Percentiles rank a stretch among this genome's conserved stretches.
These are phyloP conservation scores for Xylogone sp. DNA, from an alignment of 2,329 filamentous ascomycete genomes.

Conservation along the genomic window DNA sequence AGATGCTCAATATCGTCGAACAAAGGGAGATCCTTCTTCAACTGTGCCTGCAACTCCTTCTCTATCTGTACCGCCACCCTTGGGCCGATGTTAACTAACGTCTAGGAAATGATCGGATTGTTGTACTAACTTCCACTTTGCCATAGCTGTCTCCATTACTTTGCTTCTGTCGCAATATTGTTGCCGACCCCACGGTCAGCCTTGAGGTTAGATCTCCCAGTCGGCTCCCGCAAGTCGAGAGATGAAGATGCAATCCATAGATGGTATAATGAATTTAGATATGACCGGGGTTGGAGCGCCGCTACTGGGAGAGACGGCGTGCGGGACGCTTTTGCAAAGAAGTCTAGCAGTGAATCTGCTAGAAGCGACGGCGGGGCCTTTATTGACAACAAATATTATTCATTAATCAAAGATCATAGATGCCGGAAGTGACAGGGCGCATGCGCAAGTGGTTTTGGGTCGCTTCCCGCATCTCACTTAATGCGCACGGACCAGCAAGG, in stretches of 20 bases:
- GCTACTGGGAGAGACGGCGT: background rate
- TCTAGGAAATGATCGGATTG: slow-evolving; percentile 1
- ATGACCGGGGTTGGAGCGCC: background rate
- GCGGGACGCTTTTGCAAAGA: background rate
- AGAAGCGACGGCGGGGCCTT: background rate
- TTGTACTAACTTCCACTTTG: slow-evolving; percentile 47
- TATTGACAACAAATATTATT: background rate
- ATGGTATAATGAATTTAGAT: background rate
- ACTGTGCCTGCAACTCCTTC: slow-evolving; percentile 41
- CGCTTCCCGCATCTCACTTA: background rate
- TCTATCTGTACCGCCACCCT: slow-evolving; percentile 42
- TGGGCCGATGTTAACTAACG: slow-evolving; percentile 12
- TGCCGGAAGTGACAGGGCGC: background rate
- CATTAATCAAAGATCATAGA: too few relatives aligned
- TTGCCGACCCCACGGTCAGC: slow-evolving; percentile 44
- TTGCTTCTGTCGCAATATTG: slow-evolving; percentile 6
- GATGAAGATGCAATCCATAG: slow-evolving; percentile 24
- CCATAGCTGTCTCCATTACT: slow-evolving; percentile 32
- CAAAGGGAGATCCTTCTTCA: slow-evolving; percentile 41
- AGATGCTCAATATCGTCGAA: slow-evolving; percentile 42
- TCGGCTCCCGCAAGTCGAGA: slow-evolving; percentile 32
- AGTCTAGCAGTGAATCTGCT: background rate
- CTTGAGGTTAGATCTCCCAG: slow-evolving; percentile 54
- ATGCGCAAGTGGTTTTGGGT: background rate
- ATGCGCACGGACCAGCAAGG: background rate